Evolutionary conservation across 2,329 filamentous ascomycete species (phyloP).

Genomic region (Byssothecium circinans): DNA sequence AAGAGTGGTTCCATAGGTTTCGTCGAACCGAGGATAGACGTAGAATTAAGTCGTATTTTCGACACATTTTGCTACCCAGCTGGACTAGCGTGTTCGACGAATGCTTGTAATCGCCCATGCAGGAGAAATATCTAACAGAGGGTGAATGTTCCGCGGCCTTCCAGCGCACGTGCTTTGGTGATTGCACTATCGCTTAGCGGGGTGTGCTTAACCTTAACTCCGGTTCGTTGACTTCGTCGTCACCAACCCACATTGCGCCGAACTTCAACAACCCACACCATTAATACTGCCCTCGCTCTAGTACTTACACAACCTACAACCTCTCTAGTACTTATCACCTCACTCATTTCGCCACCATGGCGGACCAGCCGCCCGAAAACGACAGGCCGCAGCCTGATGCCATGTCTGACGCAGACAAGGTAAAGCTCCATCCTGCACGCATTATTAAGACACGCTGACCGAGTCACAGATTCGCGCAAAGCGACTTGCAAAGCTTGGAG

Average conservation of each 20-base stretch:
- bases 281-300: background rate
- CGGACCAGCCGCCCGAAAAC: conserved; percentile 23
- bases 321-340: background rate
- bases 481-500: conserved; percentile 65
- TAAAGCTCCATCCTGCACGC: conserved; percentile 23
- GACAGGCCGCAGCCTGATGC: conserved; percentile 42
- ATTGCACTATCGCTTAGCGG: background rate
- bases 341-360: conserved; percentile 22
- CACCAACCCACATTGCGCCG: background rate
- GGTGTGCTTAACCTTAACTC: background rate
- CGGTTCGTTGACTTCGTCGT: background rate
- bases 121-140: too few relatives aligned
- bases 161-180: conserved; percentile 2
- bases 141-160: background rate
- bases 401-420: conserved; percentile 53
- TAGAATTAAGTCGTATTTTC: too few relatives aligned
- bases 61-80: too few relatives aligned
- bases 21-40: too few relatives aligned
- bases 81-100: background rate
- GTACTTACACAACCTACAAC: background rate
- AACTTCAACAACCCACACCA: background rate
- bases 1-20: too few relatives aligned
- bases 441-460: conserved; percentile 33
- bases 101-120: too few relatives aligned
- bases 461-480: conserved; percentile 64